These are phyloP conservation scores for Claviceps sorghi DNA, from an alignment of 2,329 filamentous ascomycete species.

Conservation along the genomic window DNA sequence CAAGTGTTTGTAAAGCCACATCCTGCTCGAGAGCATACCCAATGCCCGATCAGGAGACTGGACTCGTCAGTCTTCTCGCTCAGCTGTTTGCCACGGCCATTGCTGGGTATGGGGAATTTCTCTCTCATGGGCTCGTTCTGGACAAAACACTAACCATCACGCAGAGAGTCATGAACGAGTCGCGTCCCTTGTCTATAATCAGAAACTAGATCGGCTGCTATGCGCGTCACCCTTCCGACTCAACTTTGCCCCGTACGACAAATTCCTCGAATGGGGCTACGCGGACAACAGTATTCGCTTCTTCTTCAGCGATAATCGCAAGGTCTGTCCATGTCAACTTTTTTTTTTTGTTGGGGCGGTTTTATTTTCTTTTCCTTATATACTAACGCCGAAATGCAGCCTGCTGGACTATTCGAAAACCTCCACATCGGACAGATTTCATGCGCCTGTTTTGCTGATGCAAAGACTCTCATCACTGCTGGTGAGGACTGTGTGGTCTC, in stretches of 20 bases:
- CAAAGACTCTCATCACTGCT: slow-evolving; percentile 78
- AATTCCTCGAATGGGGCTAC: slow-evolving; percentile 92
- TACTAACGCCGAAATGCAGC: slow-evolving; percentile 21
- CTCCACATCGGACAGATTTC: slow-evolving; percentile 84
- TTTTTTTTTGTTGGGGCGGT: neutral
- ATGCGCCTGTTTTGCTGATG: slow-evolving; percentile 71
- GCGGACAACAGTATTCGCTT: slow-evolving; percentile 87
- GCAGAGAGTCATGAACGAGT: slow-evolving; percentile 62
- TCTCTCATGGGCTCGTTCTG: too few relatives aligned
- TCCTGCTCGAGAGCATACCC: slow-evolving; percentile 54
- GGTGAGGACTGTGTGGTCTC: slow-evolving; percentile 87
- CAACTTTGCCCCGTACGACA: slow-evolving; percentile 83
- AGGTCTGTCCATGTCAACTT: slow-evolving; percentile 28
- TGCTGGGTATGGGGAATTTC: slow-evolving; percentile 39
- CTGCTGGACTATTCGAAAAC: slow-evolving; percentile 83
- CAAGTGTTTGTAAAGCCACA: slow-evolving; percentile 82
- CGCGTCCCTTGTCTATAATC: slow-evolving; percentile 60
- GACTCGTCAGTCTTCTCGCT: slow-evolving; percentile 67
- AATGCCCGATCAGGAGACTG: slow-evolving; percentile 51
- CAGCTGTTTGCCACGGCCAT: slow-evolving; percentile 61
- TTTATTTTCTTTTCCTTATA: neutral
- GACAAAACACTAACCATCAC: neutral
- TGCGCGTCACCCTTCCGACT: slow-evolving; percentile 73
- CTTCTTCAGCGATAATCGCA: slow-evolving; percentile 70
- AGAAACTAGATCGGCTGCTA: slow-evolving; percentile 68